Evolutionary conservation across 148 eudicot species (phyloP).

Genomic region (Amaranthus cruentus): DNA sequence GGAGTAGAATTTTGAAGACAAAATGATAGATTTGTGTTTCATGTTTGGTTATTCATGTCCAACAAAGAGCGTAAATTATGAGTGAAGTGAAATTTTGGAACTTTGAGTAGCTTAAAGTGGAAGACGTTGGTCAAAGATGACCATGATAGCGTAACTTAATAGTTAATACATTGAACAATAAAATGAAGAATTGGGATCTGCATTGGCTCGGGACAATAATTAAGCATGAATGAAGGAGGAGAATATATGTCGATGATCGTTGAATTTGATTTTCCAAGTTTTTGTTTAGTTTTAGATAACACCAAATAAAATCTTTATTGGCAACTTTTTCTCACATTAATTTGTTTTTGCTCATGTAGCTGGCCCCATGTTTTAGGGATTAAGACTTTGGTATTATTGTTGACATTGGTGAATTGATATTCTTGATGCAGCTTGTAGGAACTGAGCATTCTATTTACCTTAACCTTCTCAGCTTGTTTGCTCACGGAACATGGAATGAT

Average conservation of each 20-base stretch:
- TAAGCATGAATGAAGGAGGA: neutral
- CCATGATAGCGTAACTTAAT: too few species aligned
- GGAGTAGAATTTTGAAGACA: too few species aligned
- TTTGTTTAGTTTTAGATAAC: neutral
- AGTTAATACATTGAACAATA: too few species aligned
- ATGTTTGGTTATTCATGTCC: too few species aligned
- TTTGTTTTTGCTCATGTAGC: neutral
- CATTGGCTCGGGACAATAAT: too few species aligned
- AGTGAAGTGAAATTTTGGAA: too few species aligned
- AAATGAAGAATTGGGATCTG: too few species aligned
- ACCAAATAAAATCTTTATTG: neutral
- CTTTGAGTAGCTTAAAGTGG: too few species aligned
- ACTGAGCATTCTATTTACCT: slow-evolving; percentile 61
- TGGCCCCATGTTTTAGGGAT: neutral
- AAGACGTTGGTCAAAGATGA: too few species aligned
- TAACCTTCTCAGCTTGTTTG: slow-evolving; percentile 83
- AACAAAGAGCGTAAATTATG: too few species aligned
- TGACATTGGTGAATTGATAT: slow-evolving; percentile 6
- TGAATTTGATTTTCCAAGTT: neutral
- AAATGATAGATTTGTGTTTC: too few species aligned
- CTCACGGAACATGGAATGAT: slow-evolving; percentile 96
- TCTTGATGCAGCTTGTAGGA: slow-evolving; percentile 74
- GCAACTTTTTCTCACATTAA: neutral
- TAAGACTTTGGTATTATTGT: neutral
- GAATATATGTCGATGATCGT: neutral